Evolutionary conservation across 352 stramenopile genomes (phyloP).

Genomic region (Thraustotheca clavata): DNA sequence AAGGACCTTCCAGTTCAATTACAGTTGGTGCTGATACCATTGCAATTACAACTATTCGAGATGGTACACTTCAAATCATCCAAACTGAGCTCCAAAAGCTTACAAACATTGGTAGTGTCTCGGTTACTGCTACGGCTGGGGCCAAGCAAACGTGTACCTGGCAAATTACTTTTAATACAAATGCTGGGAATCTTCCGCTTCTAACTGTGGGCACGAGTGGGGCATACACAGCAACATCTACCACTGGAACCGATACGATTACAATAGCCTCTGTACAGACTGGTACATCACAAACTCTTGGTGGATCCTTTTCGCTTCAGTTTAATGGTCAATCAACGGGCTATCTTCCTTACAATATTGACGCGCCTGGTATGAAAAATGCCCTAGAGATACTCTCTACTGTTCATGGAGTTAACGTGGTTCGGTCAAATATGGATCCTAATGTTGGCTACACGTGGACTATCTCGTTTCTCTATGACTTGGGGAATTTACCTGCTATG

Average conservation of each 20-base stretch:
- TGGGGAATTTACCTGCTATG: conserved; percentile 78
- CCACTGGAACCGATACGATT: conserved; percentile 35
- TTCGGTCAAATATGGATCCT: conserved; percentile 74
- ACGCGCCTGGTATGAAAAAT: conserved; percentile 77
- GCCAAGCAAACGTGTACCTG: conserved; percentile 77
- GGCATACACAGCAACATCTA: conserved; percentile 31
- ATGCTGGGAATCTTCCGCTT: conserved; percentile 73
- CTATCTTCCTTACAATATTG: conserved; percentile 85
- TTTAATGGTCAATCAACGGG: conserved; percentile 86
- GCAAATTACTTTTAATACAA: conserved; percentile 91
- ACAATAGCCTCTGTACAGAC: conserved; percentile 29
- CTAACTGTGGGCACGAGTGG: conserved; percentile 36
- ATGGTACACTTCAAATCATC: conserved; percentile 89
- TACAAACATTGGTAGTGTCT: conserved; percentile 84
- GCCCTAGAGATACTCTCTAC: conserved; percentile 86
- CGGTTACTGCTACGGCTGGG: conserved; percentile 54
- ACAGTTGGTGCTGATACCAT: conserved; percentile 78
- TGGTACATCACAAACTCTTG: conserved; percentile 47
- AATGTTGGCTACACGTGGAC: conserved; percentile 91
- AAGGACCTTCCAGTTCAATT: conserved; percentile 28
- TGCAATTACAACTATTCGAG: conserved; percentile 50
- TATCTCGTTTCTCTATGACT: conserved; percentile 88
- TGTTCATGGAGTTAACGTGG: conserved; percentile 83
- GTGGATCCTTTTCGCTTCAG: conserved; percentile 80
- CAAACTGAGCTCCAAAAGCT: conserved; percentile 91